Percentiles rank a stretch among this genome's conserved stretches.
These are phyloP conservation scores for Chlorella sp. DNA, from an alignment of 139 green algal species.

Conservation along the genomic window DNA sequence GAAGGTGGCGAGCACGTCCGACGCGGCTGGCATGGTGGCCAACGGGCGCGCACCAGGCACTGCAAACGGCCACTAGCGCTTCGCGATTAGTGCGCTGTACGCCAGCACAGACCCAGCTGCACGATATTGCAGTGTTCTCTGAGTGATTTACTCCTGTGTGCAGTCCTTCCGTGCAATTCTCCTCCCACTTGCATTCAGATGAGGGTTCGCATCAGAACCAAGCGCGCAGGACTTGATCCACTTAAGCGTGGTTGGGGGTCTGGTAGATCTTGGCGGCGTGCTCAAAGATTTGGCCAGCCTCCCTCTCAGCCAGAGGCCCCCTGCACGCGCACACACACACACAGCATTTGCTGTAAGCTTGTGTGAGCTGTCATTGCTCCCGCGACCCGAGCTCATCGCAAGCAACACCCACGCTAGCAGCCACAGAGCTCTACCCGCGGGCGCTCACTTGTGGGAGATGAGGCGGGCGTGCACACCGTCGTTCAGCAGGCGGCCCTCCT, in stretches of 20 bases:
- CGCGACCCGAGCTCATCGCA: neutral
- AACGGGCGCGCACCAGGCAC: no score
- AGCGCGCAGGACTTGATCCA: no score
- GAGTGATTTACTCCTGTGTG: no score
- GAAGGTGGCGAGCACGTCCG: no score
- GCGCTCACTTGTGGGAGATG: slow-evolving; percentile 10
- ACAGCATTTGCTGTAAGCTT: slow-evolving; percentile 5
- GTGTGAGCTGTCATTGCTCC: neutral
- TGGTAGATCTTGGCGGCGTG: slow-evolving; percentile 44
- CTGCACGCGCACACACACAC: slow-evolving; percentile 35
- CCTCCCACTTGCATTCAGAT: no score
- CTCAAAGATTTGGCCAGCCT: slow-evolving; percentile 55
- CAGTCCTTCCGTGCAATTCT: no score
- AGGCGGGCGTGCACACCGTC: slow-evolving; percentile 82
- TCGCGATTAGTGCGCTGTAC: no score
- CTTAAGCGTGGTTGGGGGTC: slow-evolving; percentile 37
- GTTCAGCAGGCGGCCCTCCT: slow-evolving; percentile 83
- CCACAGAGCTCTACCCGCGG: neutral
- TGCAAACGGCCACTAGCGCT: no score
- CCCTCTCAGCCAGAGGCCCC: slow-evolving; percentile 61
- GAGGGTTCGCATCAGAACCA: no score
- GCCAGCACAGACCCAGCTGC: no score
- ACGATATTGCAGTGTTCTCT: no score
- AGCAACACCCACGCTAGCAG: neutral
- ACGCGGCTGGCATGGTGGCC: no score